Evolutionary conservation across 2,329 filamentous ascomycete species (phyloP).

Genomic region (Pyrenochaeta sp.): DNA sequence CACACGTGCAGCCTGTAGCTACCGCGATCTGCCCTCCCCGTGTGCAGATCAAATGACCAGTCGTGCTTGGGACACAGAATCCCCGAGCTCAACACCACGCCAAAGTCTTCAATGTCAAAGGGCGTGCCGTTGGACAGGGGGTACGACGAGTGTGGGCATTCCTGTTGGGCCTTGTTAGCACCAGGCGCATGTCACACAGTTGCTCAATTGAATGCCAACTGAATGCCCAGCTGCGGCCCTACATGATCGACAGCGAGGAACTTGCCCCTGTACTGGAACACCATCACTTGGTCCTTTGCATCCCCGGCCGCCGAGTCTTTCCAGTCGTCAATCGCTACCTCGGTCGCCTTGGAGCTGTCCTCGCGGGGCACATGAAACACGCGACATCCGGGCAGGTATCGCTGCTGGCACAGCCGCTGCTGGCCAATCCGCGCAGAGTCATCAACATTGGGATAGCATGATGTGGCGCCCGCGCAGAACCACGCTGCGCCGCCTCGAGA

Average conservation of each 20-base stretch:
- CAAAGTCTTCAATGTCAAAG: slow-evolving; percentile 79
- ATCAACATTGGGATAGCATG: slow-evolving; percentile 29
- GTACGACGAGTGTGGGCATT: slow-evolving; percentile 72
- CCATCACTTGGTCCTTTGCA: slow-evolving; percentile 67
- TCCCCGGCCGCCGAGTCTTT: slow-evolving; percentile 27
- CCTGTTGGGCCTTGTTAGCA: slow-evolving; percentile 18
- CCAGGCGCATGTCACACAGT: too few species aligned
- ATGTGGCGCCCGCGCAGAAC: slow-evolving; percentile 31
- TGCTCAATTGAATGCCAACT: too few species aligned
- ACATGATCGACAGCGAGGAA: slow-evolving; percentile 76
- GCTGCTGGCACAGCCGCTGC: slow-evolving; percentile 22
- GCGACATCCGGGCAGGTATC: slow-evolving; percentile 27
- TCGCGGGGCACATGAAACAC: slow-evolving; percentile 35
- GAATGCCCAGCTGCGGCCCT: too few species aligned
- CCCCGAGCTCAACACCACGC: slow-evolving; percentile 68
- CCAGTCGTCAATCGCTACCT: slow-evolving; percentile 37
- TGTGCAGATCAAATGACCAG: slow-evolving; percentile 75
- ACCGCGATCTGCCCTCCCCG: slow-evolving; percentile 68
- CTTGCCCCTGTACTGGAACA: slow-evolving; percentile 70
- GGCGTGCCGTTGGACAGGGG: slow-evolving; percentile 69
- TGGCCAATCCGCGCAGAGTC: slow-evolving; percentile 22
- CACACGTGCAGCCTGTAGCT: slow-evolving; percentile 69
- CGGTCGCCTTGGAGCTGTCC: slow-evolving; percentile 24
- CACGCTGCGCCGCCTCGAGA: slow-evolving; percentile 31
- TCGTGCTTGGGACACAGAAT: slow-evolving; percentile 73